Base-by-base conservation (phyloP, 441 rosid genomes). In the Bocquillonia castaneifolia region DNA sequence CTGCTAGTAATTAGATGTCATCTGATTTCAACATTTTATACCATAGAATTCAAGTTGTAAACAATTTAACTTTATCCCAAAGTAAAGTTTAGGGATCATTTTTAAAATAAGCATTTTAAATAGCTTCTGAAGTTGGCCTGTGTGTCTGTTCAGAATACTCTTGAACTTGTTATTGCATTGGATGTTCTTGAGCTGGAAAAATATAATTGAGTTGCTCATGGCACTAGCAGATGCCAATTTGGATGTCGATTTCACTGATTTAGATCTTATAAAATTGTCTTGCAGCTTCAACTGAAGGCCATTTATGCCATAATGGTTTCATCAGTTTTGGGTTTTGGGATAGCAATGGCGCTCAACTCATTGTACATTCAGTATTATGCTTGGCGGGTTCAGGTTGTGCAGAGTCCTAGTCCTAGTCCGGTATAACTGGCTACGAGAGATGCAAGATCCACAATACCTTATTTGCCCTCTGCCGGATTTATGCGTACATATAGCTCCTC, bases 241-340 rank as follows among this genome's bases (percentile, higher is more conserved):
- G 31, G n/a, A 57, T 44, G 20, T n/a, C 31, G 7, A 53, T 65
- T 52, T 36, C 17, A 65, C 36, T 68, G 52, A 75, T 40, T 20
- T 39, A 22, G 17, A 42, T 48, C 36, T 40, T n/a, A 8, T 39
- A 42, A 28, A 63, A 48, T 62, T 67, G 55, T 72, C 67, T 74
- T 77, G 81, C 96, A 90, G 97, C 78, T 91, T 76, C 84, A 76
- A 66, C 70, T 90, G 69, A 79, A 82, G 70, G 81, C 94, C 36
- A 75, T 85, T 37, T 82, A 73, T 34, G 79, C 97, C 0, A 76
- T 94, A 77, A 71, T 88, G 57, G 79, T 90, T 40, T 81, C 98
- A 23, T 80, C 96, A 25, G 80, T 85, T 60, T 58, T 88, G 79
- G 91, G 96, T 66, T 88, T 94, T 56, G 99, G 89, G 52, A 68